Evolutionary conservation across 345 rosid species (phyloP), one percentile per base, ranked within the genome.

Genomic region (Murraya paniculata): DNA sequence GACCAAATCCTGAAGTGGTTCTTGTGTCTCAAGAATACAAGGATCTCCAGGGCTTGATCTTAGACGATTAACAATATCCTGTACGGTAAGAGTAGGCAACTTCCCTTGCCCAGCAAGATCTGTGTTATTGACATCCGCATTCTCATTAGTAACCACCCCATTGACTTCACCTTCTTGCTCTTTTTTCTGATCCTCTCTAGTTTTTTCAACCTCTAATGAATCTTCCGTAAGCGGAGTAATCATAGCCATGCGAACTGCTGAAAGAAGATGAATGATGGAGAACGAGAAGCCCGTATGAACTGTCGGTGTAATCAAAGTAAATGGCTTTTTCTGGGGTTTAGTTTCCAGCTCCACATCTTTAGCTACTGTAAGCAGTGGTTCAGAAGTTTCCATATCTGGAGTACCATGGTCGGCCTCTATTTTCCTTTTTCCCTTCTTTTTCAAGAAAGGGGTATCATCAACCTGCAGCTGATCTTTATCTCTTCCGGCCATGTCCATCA

Each of bases 171-270:
- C 89, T 68, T 89, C 91, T 36, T 78, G 83, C 59, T 83, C 79
- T 83, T 79, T 74, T 41, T 72, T 88, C 83, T 82, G 91, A 82
- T 84, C 90, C 75, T 82, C 90, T 73, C 68, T 72, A 59, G 88
- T 81, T 81, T 87, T 90, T 78, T 75, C 88, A 79, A 83, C 83
- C 78, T 85, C 93, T 81, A 87, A 71, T 79, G 95, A 84, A 80
- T 90, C 95, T 81, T 91, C 97, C 16, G 90, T 76, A 56, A 86
- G 88, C 36, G 83, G 84, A 79, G 88, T 85, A 83, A 88, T 84
- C 97, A 96, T 90, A 39, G 97, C 94, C 89, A 89, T 69, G 65
- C 98, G 97, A 79, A 97, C 98, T 27, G 99, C 97, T 39, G 99
- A 86, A 73, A 97, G 98, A 82, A 97, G 98, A 86, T 97, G 99